Evolutionary conservation across 1,284 basidiomycete genomes (phyloP).

Genomic region (Tylopilus sp.): DNA sequence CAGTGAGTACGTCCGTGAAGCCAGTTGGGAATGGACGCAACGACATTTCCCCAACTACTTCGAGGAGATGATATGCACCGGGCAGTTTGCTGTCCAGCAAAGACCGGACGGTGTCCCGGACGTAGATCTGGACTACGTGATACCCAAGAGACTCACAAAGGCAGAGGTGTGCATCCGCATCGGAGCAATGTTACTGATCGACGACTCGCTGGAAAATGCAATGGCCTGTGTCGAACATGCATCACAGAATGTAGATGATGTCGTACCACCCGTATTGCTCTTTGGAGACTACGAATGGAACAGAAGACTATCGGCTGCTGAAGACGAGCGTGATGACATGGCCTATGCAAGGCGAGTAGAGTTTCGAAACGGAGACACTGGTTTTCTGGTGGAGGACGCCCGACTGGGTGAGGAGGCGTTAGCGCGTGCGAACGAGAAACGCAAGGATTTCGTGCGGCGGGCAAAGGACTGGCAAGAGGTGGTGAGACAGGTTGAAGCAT

Average conservation of each 20-base stretch:
- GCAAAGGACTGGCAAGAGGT: slow-evolving; percentile 57
- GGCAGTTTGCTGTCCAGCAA: slow-evolving; percentile 54
- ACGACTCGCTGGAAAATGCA: slow-evolving; percentile 79
- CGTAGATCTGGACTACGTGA: slow-evolving; percentile 37
- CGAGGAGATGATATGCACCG: slow-evolving; percentile 70
- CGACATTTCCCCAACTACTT: slow-evolving; percentile 64
- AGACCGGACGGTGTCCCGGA: slow-evolving; percentile 32
- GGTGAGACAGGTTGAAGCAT: slow-evolving; percentile 33
- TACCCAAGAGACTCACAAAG: slow-evolving; percentile 62
- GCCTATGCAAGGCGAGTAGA: slow-evolving; percentile 55
- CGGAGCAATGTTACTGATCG: slow-evolving; percentile 63
- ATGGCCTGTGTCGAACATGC: slow-evolving; percentile 47
- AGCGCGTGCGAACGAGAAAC: slow-evolving; percentile 32
- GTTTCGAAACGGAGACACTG: slow-evolving; percentile 41
- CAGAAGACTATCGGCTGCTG: slow-evolving; percentile 40
- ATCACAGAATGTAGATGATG: slow-evolving; percentile 19
- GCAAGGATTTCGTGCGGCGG: slow-evolving; percentile 40
- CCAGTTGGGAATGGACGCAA: slow-evolving; percentile 66
- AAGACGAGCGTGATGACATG: slow-evolving; percentile 52
- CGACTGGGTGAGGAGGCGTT: slow-evolving; percentile 17
- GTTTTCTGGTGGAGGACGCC: slow-evolving; percentile 57
- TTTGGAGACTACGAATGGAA: slow-evolving; percentile 83
- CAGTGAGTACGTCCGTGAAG: slow-evolving; percentile 50
- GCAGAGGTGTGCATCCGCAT: slow-evolving; percentile 67
- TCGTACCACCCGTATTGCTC: slow-evolving; percentile 54